These are phyloP conservation scores for Hsuehochloa calcarea DNA, from an alignment of 176 grass and related monocot genomes.

Conservation along the genomic window DNA sequence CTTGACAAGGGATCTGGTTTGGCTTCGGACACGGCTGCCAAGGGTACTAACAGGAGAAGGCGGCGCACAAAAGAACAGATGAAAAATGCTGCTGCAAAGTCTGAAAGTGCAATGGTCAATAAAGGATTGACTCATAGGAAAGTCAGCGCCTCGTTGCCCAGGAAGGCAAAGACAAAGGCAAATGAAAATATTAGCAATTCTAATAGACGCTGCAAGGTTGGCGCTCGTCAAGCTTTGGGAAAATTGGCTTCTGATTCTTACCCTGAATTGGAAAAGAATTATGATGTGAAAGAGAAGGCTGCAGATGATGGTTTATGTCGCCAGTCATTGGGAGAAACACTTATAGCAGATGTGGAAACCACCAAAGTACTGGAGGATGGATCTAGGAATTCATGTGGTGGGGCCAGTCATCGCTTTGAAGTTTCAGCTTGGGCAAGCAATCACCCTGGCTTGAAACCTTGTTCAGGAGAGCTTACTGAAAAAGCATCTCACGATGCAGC, in stretches of 20 bases:
- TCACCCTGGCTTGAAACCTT: conserved; percentile 40
- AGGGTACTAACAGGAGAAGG: conserved; percentile 38
- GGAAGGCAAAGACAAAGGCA: conserved; percentile 29
- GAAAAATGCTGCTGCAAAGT: conserved; percentile 40
- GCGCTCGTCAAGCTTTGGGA: conserved; percentile 5
- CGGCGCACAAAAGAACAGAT: conserved; percentile 52
- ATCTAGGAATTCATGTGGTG: conserved; percentile 39
- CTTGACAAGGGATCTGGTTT: conserved; percentile 43
- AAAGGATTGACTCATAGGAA: neutral
- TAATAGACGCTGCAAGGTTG: conserved; percentile 20
- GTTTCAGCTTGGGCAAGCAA: conserved; percentile 40
- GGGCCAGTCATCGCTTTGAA: conserved; percentile 26
- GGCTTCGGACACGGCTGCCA: conserved; percentile 31
- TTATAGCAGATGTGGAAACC: conserved; percentile 32
- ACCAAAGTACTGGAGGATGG: conserved; percentile 28
- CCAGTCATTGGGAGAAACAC: conserved; percentile 29
- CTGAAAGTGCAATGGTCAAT: neutral
- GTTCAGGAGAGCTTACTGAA: conserved; percentile 44
- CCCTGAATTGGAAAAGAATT: conserved; percentile 28
- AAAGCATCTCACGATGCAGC: conserved; percentile 19
- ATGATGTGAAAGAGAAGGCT: conserved; percentile 27
- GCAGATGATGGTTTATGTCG: conserved; percentile 24
- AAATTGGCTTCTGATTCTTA: conserved; percentile 19
- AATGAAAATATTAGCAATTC: conserved; percentile 22
- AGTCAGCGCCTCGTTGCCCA: conserved; percentile 22